These are phyloP conservation scores for Cercis canadensis DNA, from an alignment of 306 rosid species.

Conservation along the genomic window DNA sequence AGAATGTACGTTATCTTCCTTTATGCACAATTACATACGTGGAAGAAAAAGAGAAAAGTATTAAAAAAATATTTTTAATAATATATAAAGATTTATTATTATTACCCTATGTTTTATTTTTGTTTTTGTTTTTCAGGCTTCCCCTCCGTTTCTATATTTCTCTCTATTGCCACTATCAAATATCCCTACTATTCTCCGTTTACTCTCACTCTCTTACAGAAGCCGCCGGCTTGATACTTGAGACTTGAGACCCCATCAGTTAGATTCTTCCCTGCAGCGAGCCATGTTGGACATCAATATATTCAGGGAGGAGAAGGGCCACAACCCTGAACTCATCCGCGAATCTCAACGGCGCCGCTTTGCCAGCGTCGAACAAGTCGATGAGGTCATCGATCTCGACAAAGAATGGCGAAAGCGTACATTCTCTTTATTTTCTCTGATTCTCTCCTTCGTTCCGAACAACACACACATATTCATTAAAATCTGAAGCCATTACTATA, in stretches of 20 bases:
- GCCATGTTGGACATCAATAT: conserved; percentile 85
- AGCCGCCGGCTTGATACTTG: not conserved
- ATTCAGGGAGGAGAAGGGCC: conserved; percentile 86
- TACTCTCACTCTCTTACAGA: not conserved
- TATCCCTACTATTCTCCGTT: not conserved
- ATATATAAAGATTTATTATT: too few relatives aligned
- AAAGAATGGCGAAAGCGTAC: conserved; percentile 92
- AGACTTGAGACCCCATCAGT: not conserved
- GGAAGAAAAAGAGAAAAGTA: too few relatives aligned
- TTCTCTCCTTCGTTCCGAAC: too few relatives aligned
- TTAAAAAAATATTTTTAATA: too few relatives aligned
- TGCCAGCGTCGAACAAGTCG: conserved; percentile 73
- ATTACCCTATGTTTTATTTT: too few relatives aligned
- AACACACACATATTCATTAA: not conserved
- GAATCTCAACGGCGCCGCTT: conserved; percentile 97
- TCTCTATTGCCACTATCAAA: not conserved
- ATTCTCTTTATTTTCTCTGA: not conserved
- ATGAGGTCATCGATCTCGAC: conserved; percentile 84
- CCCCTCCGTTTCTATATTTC: not conserved
- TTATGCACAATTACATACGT: too few relatives aligned
- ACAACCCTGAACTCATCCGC: conserved; percentile 82
- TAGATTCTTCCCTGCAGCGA: not conserved
- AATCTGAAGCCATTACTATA: not conserved
- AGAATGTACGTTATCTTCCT: too few relatives aligned
- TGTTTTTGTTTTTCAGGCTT: not conserved